A percentile compares a stretch with the other conserved stretches of the same genome.
phyloP scores from a whole-genome alignment of 768 basidiomycete genomes.

The Mrakia blollopis region DNA sequence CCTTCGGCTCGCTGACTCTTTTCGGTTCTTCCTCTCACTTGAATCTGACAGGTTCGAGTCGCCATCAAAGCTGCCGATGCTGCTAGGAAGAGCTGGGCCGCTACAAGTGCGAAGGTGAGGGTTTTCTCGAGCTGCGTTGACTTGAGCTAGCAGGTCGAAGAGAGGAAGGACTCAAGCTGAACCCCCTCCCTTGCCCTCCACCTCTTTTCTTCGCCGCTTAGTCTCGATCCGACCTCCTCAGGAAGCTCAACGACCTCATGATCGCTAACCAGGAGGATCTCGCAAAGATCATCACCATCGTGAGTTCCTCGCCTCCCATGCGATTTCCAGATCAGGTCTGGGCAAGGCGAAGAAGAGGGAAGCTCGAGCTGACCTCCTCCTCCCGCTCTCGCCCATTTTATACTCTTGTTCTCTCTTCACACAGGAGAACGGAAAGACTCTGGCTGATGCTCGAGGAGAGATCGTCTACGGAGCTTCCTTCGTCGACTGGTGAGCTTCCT shows the following conservation, averaged over 20 bases:
- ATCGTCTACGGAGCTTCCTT: conserved; percentile 78
- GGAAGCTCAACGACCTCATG: conserved; percentile 74
- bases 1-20: neutral
- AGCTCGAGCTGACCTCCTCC: neutral
- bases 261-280: conserved; percentile 80
- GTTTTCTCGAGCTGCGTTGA: conserved; percentile 6
- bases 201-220: conserved; percentile 41
- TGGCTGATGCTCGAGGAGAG: conserved; percentile 81
- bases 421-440: conserved; percentile 85
- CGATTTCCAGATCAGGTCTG: no score
- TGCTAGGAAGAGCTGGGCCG: conserved; percentile 80
- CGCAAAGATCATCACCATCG: conserved; percentile 61
- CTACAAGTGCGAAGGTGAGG: conserved; percentile 75
- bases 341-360: no score
- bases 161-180: neutral
- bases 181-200: conserved; percentile 27
- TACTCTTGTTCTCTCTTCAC: no score
- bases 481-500: conserved; percentile 50
- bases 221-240: conserved; percentile 75
- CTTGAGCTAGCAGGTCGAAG: neutral
- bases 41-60: neutral
- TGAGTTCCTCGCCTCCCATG: no score
- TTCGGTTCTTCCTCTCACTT: neutral
- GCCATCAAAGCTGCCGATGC: conserved; percentile 76
- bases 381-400: no score